Evolutionary conservation across 257 asterid species (phyloP).

Genomic region (Anisodus acutangulus): DNA sequence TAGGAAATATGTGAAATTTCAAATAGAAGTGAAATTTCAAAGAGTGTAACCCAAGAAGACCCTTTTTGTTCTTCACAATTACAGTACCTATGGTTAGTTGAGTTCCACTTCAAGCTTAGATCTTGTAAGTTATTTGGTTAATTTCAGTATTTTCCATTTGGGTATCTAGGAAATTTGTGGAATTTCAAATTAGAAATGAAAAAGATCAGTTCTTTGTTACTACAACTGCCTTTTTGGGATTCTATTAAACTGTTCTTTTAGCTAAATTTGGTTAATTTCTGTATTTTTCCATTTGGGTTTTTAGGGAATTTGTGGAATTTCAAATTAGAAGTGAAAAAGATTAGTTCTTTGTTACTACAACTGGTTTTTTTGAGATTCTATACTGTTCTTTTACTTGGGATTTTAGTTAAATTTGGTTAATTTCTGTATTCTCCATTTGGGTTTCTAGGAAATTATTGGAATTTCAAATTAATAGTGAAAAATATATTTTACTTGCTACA

Average conservation of each 20-base stretch:
- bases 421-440: neutral
- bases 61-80: constrained; percentile 6
- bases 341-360: neutral
- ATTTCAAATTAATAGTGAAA: neutral
- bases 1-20: constrained; percentile 8
- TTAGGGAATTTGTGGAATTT: constrained; percentile 3
- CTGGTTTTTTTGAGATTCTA: neutral
- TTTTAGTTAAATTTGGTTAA: neutral
- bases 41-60: constrained; percentile 18
- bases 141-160: no score
- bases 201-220: no score
- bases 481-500: neutral
- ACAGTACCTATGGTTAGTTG: constrained; percentile 20
- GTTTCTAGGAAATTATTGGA: neutral
- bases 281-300: neutral
- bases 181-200: no score
- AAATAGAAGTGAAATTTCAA: neutral
- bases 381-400: neutral
- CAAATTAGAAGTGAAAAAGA: neutral
- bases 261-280: neutral
- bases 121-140: neutral
- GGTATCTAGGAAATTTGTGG: neutral
- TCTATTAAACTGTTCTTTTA: no score
- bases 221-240: no score
- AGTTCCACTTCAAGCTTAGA: constrained; percentile 25